Conservation (phyloP, 768 basidiomycete species). For the Chiua virens region DNA sequence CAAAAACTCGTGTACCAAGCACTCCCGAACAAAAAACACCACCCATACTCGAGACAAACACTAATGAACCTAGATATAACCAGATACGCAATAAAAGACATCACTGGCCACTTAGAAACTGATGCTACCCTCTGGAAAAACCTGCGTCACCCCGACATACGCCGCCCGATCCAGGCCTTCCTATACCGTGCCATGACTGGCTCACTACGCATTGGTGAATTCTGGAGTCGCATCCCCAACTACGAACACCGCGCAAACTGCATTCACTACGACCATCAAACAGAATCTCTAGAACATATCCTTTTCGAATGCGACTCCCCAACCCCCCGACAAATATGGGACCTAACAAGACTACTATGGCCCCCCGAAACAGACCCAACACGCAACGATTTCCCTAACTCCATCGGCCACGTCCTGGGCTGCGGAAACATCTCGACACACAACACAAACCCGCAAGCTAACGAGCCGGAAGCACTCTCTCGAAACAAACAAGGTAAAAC, state of each 20-base stretch:
- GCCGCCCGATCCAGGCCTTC: background rate
- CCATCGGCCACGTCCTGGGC: no score
- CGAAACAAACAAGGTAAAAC: background rate
- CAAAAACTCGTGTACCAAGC: no score
- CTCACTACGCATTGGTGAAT: constrained; percentile 24
- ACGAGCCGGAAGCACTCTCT: no score
- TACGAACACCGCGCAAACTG: constrained; percentile 14
- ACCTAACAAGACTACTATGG: no score
- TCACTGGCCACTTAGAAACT: background rate
- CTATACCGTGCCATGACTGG: constrained; percentile 25
- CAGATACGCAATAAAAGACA: no score
- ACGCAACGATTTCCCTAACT: no score
- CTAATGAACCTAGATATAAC: constrained; percentile 2
- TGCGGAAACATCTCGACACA: no score
- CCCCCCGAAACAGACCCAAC: no score
- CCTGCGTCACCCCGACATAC: constrained; percentile 7
- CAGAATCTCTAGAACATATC: no score
- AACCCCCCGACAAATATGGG: no score
- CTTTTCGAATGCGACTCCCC: constrained; percentile 4
- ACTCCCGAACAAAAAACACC: no score
- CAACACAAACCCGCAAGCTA: no score
- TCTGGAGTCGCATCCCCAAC: constrained; percentile 24
- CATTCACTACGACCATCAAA: constrained; percentile 1
- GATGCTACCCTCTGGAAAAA: constrained; percentile 12
- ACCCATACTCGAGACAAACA: background rate